phyloP scores from a whole-genome alignment of 1,284 basidiomycete genomes.

The Ceratobasidium theobromae region DNA sequence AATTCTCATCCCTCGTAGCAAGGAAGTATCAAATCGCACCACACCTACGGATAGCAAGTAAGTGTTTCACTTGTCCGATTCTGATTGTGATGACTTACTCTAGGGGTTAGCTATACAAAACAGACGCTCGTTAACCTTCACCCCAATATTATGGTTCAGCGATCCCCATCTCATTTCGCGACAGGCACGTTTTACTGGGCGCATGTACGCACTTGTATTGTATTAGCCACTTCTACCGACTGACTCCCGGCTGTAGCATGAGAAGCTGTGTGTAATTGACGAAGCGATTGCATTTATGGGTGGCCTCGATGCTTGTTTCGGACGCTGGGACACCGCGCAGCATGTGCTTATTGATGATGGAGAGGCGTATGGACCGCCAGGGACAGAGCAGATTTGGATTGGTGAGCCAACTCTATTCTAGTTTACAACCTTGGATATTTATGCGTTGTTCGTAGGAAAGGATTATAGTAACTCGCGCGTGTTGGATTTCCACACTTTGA shows the following conservation, averaged over 20 bases:
- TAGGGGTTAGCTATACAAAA: constrained; percentile 76
- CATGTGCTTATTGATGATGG: constrained; percentile 89
- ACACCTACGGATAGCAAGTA: constrained; percentile 91
- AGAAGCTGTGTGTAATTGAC: constrained; percentile 97
- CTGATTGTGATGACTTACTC: not conserved
- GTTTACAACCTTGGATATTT: not conserved
- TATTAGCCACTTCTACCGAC: not conserved
- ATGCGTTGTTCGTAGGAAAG: constrained; percentile 66
- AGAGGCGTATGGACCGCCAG: constrained; percentile 55
- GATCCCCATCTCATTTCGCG: constrained; percentile 96
- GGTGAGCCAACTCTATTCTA: constrained; percentile 49
- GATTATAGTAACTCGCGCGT: constrained; percentile 93
- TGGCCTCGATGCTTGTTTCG: constrained; percentile 91
- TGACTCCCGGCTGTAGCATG: constrained; percentile 62
- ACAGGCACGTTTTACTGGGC: constrained; percentile 99
- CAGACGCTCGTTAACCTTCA: constrained; percentile 83
- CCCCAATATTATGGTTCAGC: constrained; percentile 93
- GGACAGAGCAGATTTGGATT: constrained; percentile 77
- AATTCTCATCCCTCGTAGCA: constrained; percentile 50
- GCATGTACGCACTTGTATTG: constrained; percentile 60
- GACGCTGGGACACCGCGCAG: constrained; percentile 95
- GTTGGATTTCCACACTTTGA: constrained; percentile 82
- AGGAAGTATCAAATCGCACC: constrained; percentile 96
- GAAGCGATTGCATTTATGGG: constrained; percentile 98
- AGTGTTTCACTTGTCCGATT: constrained; percentile 38